A percentile compares a stretch with the other conserved stretches of the same genome.
Evolutionary conservation across 768 basidiomycete species (phyloP).

Genomic region (Neoboletus magnificus): DNA sequence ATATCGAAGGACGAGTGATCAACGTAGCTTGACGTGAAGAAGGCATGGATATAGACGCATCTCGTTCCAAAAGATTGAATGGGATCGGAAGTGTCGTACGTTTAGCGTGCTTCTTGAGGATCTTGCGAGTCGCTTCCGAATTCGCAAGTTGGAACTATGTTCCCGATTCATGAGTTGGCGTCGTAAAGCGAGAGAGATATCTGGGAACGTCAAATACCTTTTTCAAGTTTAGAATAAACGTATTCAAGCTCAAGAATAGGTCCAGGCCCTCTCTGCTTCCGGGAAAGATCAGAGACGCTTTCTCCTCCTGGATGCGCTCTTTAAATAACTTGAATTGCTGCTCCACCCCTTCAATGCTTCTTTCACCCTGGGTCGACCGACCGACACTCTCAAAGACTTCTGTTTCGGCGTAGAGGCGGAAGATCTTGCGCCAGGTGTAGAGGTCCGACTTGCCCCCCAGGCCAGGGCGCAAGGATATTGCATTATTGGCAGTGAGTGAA

Average conservation of each 20-base stretch:
- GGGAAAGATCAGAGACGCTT: slow-evolving; percentile 52
- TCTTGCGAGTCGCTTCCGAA: slow-evolving; percentile 86
- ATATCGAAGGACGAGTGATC: slow-evolving; percentile 28
- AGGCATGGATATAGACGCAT: slow-evolving; percentile 9
- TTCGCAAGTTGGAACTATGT: slow-evolving; percentile 77
- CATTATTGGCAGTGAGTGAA: slow-evolving; percentile 22
- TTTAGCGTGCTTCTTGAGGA: slow-evolving; percentile 92
- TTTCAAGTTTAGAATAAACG: slow-evolving; percentile 76
- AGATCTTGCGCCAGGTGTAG: slow-evolving; percentile 87
- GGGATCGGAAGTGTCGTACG: slow-evolving; percentile 78
- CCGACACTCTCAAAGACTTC: slow-evolving; percentile 78
- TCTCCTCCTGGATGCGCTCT: slow-evolving; percentile 49
- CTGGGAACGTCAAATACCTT: slow-evolving; percentile 45
- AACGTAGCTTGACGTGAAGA: slow-evolving; percentile 32
- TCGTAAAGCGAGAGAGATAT: neutral
- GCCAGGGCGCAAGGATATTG: slow-evolving; percentile 38
- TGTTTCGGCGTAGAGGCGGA: slow-evolving; percentile 79
- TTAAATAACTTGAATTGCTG: slow-evolving; percentile 60
- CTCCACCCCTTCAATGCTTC: slow-evolving; percentile 68
- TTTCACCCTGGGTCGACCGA: slow-evolving; percentile 66
- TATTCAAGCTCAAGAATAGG: slow-evolving; percentile 71
- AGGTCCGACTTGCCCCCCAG: slow-evolving; percentile 50
- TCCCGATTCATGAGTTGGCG: neutral
- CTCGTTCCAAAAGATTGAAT: slow-evolving; percentile 20
- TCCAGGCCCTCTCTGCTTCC: slow-evolving; percentile 59